A percentile compares a stretch with the other conserved stretches of the same genome.
phyloP scores from a whole-genome alignment of 768 basidiomycete species.

The Leucocoprinus sp. region DNA sequence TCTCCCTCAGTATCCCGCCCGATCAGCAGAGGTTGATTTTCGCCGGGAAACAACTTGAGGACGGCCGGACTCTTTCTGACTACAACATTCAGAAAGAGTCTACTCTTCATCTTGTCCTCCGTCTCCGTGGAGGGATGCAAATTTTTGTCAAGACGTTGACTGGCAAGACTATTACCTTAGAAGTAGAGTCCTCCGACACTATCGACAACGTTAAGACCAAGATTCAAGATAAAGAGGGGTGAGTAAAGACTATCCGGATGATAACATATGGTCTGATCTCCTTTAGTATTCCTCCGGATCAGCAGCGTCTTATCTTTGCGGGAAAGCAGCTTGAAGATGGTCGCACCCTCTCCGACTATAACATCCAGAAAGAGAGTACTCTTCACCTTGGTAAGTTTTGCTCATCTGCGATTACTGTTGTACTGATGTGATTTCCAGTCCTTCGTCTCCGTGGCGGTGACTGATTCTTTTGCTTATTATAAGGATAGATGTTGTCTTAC shows the following conservation, averaged over 20 bases:
- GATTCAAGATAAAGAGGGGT: conserved; percentile 80
- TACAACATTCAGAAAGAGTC: conserved; percentile 93
- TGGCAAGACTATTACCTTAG: conserved; percentile 88
- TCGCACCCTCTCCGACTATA: conserved; percentile 78
- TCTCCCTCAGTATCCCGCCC: conserved; percentile 46
- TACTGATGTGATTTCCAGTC: conserved; percentile 25
- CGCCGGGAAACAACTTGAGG: conserved; percentile 88
- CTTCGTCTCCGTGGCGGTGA: conserved; percentile 77
- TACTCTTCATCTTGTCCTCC: conserved; percentile 67
- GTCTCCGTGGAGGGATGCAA: conserved; percentile 87
- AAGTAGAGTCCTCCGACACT: conserved; percentile 89
- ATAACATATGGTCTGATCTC: too few relatives aligned
- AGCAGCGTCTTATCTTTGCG: conserved; percentile 87
- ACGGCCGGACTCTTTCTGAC: conserved; percentile 82
- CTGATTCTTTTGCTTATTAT: neutral
- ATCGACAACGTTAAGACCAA: conserved; percentile 86
- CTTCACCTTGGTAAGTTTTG: conserved; percentile 39
- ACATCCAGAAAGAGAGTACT: conserved; percentile 72
- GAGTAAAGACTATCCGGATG: too few relatives aligned
- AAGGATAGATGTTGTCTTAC: neutral
- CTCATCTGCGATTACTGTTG: neutral
- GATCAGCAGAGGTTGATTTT: conserved; percentile 90
- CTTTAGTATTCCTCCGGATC: conserved; percentile 79
- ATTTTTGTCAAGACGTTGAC: conserved; percentile 86
- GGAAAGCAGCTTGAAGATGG: conserved; percentile 95